These are phyloP conservation scores for Avena insularis DNA, from an alignment of 176 grass and related monocot genomes.

Conservation along the genomic window DNA sequence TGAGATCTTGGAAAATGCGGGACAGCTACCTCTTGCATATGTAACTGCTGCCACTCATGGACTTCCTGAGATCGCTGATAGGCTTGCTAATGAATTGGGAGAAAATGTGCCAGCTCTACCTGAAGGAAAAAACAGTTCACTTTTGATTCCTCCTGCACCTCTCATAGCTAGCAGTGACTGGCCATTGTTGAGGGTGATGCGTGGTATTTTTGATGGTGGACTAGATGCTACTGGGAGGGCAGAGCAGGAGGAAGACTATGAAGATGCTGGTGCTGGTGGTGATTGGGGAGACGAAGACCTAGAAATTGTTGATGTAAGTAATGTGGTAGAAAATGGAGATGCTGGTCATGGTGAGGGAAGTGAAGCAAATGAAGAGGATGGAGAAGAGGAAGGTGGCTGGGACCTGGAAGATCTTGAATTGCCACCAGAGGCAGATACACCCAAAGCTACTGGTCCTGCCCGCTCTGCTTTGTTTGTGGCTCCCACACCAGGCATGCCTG, in stretches of 20 bases:
- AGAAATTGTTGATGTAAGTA: slow-evolving; percentile 68
- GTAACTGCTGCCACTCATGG: slow-evolving; percentile 79
- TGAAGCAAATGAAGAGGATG: slow-evolving; percentile 64
- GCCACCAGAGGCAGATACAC: slow-evolving; percentile 69
- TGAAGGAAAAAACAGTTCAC: slow-evolving; percentile 59
- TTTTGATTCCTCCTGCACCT: slow-evolving; percentile 73
- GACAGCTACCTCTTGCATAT: slow-evolving; percentile 87
- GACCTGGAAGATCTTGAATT: slow-evolving; percentile 92
- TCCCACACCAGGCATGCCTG: slow-evolving; percentile 73
- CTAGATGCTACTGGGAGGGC: slow-evolving; percentile 69
- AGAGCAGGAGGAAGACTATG: slow-evolving; percentile 64
- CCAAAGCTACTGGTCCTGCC: slow-evolving; percentile 47
- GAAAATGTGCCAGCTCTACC: slow-evolving; percentile 73
- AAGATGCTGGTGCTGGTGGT: slow-evolving; percentile 53
- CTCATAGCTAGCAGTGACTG: slow-evolving; percentile 66
- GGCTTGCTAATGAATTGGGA: slow-evolving; percentile 74
- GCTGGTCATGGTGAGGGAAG: slow-evolving; percentile 44
- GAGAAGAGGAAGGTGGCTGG: slow-evolving; percentile 85
- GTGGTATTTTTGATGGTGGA: slow-evolving; percentile 85
- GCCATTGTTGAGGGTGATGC: slow-evolving; percentile 86
- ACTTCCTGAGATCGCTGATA: slow-evolving; percentile 69
- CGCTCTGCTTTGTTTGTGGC: slow-evolving; percentile 62
- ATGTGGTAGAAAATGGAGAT: slow-evolving; percentile 70
- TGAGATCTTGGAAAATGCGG: slow-evolving; percentile 84
- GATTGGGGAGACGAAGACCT: slow-evolving; percentile 84